Evolutionary conservation across 2,329 filamentous ascomycete species (phyloP).

Genomic region (Fusarium scirpi): DNA sequence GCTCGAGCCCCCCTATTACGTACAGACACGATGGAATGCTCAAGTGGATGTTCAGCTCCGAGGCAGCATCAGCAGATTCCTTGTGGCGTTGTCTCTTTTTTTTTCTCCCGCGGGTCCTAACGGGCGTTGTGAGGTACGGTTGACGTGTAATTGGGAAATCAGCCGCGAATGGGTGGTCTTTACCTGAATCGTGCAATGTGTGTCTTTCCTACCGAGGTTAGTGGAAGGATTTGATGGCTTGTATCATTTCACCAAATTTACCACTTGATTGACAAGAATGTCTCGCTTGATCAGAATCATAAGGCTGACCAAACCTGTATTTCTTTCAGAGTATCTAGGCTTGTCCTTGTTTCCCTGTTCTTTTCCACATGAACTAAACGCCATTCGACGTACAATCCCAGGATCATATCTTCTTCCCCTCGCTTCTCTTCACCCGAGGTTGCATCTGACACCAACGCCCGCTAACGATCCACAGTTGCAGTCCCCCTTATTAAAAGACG

Average conservation of each 20-base stretch:
- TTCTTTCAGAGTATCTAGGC: background rate
- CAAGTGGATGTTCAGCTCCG: conserved; percentile 13
- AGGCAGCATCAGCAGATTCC: background rate
- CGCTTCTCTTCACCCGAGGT: conserved; percentile 5
- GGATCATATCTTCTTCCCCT: background rate
- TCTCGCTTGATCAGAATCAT: background rate
- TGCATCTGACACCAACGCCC: conserved; percentile 8
- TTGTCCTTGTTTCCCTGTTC: background rate
- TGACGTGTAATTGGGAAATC: background rate
- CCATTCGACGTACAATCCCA: background rate
- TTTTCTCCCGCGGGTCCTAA: background rate
- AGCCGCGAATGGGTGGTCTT: background rate
- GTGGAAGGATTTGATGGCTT: background rate
- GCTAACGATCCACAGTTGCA: background rate
- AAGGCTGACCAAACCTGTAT: conserved; percentile 8
- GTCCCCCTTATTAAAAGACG: background rate
- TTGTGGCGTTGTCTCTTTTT: background rate
- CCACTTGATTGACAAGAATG: background rate
- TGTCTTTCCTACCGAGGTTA: background rate
- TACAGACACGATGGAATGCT: conserved; percentile 7
- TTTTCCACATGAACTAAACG: conserved; percentile 2
- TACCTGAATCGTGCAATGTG: background rate
- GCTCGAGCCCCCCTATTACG: conserved; percentile 19
- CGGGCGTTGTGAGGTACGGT: background rate
- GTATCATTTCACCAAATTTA: background rate